Evolutionary conservation across 1,139 yeast genomes (phyloP).

Genomic region (Meyerozyma smithsonii): DNA sequence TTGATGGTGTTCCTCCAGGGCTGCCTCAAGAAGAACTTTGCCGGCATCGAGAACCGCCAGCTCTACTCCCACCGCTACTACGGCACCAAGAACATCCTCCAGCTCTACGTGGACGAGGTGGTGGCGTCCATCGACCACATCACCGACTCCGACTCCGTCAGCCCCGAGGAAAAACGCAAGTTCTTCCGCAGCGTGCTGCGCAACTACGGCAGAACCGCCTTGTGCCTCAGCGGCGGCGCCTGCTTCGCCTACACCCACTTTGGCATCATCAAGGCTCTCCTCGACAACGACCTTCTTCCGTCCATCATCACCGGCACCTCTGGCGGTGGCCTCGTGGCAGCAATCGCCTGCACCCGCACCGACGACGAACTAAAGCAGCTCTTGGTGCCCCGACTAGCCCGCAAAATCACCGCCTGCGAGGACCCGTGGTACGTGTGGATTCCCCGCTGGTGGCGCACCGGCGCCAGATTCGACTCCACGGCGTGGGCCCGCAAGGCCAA

Average conservation of each 20-base stretch:
- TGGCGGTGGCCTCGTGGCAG: slow-evolving; percentile 81
- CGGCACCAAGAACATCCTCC: slow-evolving; percentile 65
- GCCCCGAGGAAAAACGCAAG: slow-evolving; percentile 39
- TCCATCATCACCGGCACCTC: slow-evolving; percentile 72
- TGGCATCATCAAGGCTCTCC: slow-evolving; percentile 68
- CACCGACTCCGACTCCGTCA: slow-evolving; percentile 32
- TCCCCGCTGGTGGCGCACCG: slow-evolving; percentile 66
- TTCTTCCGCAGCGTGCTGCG: slow-evolving; percentile 56
- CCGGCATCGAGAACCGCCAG: slow-evolving; percentile 71
- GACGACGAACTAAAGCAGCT: slow-evolving; percentile 57
- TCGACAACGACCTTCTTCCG: slow-evolving; percentile 65
- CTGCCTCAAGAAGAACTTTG: slow-evolving; percentile 69
- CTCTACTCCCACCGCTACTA: slow-evolving; percentile 70
- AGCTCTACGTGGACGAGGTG: slow-evolving; percentile 52
- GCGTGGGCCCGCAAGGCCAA: slow-evolving; percentile 67
- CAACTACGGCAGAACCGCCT: slow-evolving; percentile 69
- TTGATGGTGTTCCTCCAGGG: slow-evolving; percentile 56
- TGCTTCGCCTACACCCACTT: slow-evolving; percentile 75
- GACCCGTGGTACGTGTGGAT: slow-evolving; percentile 60
- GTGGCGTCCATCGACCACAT: slow-evolving; percentile 43
- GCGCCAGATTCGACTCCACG: slow-evolving; percentile 72
- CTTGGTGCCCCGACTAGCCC: slow-evolving; percentile 58
- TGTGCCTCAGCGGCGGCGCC: slow-evolving; percentile 78
- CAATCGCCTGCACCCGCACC: slow-evolving; percentile 65
- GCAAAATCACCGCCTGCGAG: slow-evolving; percentile 67